Percentiles rank a stretch among this genome's conserved stretches.
phyloP scores from a whole-genome alignment of 805 yeast species.

The Grigorovia jiainica region DNA sequence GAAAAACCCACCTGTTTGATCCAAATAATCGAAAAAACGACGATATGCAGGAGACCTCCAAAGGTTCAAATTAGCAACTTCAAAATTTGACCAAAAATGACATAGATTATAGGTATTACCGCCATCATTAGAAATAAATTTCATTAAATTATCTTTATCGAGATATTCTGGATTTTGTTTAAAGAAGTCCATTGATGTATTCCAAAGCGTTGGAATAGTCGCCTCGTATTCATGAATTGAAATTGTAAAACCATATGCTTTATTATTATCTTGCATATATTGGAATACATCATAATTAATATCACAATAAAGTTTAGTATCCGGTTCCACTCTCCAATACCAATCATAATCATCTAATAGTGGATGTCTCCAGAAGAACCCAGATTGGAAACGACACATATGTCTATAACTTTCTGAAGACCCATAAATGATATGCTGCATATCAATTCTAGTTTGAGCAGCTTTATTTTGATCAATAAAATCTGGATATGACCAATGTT shows the following conservation, averaged over 20 bases:
- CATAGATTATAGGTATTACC: constrained; percentile 72
- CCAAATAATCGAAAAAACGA: constrained; percentile 58
- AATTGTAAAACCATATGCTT: constrained; percentile 69
- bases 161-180: constrained; percentile 48
- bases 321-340: constrained; percentile 94
- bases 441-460: constrained; percentile 32
- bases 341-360: constrained; percentile 15
- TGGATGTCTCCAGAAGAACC: constrained; percentile 50
- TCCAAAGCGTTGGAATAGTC: constrained; percentile 75
- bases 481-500: constrained; percentile 62
- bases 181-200: constrained; percentile 55
- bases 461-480: constrained; percentile 50
- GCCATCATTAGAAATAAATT: constrained; percentile 60
- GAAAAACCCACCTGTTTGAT: constrained; percentile 70
- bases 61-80: constrained; percentile 64
- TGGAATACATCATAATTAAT: constrained; percentile 71
- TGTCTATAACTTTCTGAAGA: constrained; percentile 52
- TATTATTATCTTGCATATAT: constrained; percentile 66
- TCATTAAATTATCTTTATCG: constrained; percentile 53
- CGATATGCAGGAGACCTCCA: constrained; percentile 64
- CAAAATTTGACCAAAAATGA: constrained; percentile 85
- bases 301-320: constrained; percentile 63
- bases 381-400: constrained; percentile 44
- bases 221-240: constrained; percentile 58
- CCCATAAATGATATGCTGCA: constrained; percentile 44